A percentile compares a stretch with the other conserved stretches of the same genome.
Evolutionary conservation across 208 protist species (phyloP).

Genomic region (Acanthamoeba sp.): DNA sequence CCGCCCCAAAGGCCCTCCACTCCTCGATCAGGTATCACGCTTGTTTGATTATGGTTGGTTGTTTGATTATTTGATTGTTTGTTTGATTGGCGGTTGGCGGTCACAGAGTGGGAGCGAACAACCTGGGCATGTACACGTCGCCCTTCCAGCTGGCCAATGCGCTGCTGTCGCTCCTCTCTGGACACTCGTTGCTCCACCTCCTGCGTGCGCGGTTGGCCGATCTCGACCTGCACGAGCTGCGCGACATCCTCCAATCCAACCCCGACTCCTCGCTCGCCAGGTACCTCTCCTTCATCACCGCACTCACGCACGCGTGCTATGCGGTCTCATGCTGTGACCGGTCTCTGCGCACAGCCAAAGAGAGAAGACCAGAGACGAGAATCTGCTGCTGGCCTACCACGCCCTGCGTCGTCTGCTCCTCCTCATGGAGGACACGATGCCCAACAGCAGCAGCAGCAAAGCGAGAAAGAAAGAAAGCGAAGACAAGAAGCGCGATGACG

Average conservation of each 20-base stretch:
- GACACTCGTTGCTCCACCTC: neutral
- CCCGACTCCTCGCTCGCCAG: neutral
- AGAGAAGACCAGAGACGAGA: conserved; percentile 11
- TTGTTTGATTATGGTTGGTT: no score
- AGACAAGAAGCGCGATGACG: neutral
- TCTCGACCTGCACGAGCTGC: conserved; percentile 10
- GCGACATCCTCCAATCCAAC: conserved; percentile 20
- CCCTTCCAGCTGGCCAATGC: conserved; percentile 30
- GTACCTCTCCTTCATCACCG: neutral
- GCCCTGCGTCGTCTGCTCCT: conserved; percentile 1
- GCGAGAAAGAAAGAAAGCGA: neutral
- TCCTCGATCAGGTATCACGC: neutral
- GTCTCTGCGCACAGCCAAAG: no score
- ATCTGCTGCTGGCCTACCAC: conserved; percentile 15
- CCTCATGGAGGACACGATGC: neutral
- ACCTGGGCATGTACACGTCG: neutral
- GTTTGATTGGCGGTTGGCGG: no score
- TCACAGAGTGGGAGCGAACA: neutral
- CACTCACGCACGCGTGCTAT: neutral
- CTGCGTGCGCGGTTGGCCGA: conserved; percentile 13
- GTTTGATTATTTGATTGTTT: no score
- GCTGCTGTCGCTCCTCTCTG: neutral
- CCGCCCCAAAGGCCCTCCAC: conserved; percentile 9
- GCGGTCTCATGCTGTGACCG: neutral
- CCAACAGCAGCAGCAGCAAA: neutral